Evolutionary conservation across 106 monocot species (phyloP), one percentile per base, ranked within the genome.

Genomic region (Posidonia australis): DNA sequence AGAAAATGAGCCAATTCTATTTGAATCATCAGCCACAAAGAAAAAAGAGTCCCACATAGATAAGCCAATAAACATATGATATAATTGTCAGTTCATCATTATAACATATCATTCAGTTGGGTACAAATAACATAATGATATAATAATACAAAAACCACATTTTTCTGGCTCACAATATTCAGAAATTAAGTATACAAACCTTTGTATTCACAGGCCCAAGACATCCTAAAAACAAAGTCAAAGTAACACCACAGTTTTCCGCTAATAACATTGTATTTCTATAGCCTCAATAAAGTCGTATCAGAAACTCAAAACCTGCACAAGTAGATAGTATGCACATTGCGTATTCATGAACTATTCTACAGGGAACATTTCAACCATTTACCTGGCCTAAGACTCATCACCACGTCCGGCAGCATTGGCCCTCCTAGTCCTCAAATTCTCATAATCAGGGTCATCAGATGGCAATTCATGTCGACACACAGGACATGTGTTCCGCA

Each of bases 401-500:
- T 66, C 66, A 5, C 22, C 3, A 25, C 1, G 9, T 20, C 19
- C n/a, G 14, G 16, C 54, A 44, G 46, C 17, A 30, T 53, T 55
- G 9, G 20, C 45, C 52, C 85, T 75, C 64, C 58, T 52, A 30
- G 68, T 73, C 65, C 77, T 86, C 75, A 64, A 72, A 23, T 65
- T 70, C 72, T 88, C 92, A 31, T 81, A 86, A 18, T 83, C 74
- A 0, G 71, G 47, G 56, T 94, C 86, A 54, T 83, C 84, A 0
- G 90, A 82, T 0, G 83, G 94, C 69, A 94, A 69, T 75, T 94
- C 94, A 27, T 66, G 72, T 20, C 94, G 74, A 51, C 94, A 94
- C 11, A 94, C 78, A 22, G 94, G 94, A 51, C 94, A 94, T 2
- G 94, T 86, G 63, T 94, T 94, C 31, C 82, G 64, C 44, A 86